Base-by-base conservation (phyloP, 352 stramenopile species). In the Phytophthora cajani region DNA sequence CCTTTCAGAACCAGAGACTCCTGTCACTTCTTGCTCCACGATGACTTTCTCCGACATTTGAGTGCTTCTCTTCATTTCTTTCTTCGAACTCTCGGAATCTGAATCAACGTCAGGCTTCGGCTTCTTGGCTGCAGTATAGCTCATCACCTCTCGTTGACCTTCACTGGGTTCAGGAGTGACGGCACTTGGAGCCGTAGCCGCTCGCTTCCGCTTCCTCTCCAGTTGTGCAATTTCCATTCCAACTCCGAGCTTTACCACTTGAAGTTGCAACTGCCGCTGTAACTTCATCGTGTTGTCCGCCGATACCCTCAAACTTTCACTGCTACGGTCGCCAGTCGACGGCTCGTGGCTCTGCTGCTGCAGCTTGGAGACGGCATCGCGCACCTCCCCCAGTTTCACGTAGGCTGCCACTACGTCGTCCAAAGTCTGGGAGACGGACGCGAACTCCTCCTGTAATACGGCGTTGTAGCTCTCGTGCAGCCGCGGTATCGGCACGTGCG, bases 331-430 rank as follows among this genome's bases (percentile, higher is more conserved):
- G 19, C 21, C 38, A 12, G 46, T 47, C 12, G 62, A 55, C 11
- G 40, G 1, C 17, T 11, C 19, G 42, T 19, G 55, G 23, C 14
- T 50, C 27, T 30, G 3, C 33, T 42, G 36, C 36, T 70, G 46
- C 33, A 70, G 46, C 54, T 67, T 44, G 1, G 57, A 57, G 25
- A 71, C 64, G 10, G 64, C 64, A 19, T 57, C 50, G 17, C 40
- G 57, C 21, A 71, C 27, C 58, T 71, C 57, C 51, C 49, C 38
- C 58, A 71, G 50, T 23, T 62, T 66, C 21, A 21, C 27, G 14
- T 67, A 62, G 2, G 64, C 57, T 23, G 53, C 40, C 4, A 25
- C 14, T 19, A 71, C 50, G 5, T 62, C 57, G 19, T 51, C 42
- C 42, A 71, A 16, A 11, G 42, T 21, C 6, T 33, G 8, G 11